A percentile compares a stretch with the other conserved stretches of the same genome.
phyloP scores from a whole-genome alignment of 2,329 filamentous ascomycete genomes.

The Diaporthe citrichinensis region DNA sequence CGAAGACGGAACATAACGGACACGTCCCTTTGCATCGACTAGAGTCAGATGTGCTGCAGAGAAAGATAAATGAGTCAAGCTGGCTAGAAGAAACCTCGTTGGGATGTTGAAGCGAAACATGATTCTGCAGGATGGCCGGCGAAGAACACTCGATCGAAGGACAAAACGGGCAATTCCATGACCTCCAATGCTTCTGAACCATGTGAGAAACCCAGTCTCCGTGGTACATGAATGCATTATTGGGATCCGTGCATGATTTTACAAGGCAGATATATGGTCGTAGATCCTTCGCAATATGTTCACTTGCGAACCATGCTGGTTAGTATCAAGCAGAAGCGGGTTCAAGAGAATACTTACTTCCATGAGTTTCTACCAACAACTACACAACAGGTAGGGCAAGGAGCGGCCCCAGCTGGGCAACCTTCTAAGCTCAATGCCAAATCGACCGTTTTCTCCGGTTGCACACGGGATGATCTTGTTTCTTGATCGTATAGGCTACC shows the following conservation, averaged over 20 bases:
- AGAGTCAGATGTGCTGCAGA: neutral
- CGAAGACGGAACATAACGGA: neutral
- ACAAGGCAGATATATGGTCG: neutral
- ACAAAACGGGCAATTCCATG: neutral
- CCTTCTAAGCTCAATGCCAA: too few relatives aligned
- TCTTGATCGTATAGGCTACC: too few relatives aligned
- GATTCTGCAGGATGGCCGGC: neutral
- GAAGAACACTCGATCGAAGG: neutral
- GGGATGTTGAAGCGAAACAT: neutral
- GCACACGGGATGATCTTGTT: too few relatives aligned
- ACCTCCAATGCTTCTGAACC: neutral
- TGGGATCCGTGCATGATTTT: neutral
- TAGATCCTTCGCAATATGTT: neutral
- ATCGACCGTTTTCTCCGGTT: too few relatives aligned
- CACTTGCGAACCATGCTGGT: neutral
- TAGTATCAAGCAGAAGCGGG: neutral
- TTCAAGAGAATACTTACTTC: neutral
- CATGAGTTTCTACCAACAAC: neutral
- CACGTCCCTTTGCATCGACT: neutral
- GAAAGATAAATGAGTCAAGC: neutral
- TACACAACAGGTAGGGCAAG: neutral
- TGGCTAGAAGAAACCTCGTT: neutral
- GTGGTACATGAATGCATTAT: neutral
- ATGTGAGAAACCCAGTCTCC: neutral
- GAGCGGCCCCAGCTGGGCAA: too few relatives aligned